These are phyloP conservation scores for Lachnellula willkommii DNA, from an alignment of 2,329 filamentous ascomycete species.

Conservation along the genomic window DNA sequence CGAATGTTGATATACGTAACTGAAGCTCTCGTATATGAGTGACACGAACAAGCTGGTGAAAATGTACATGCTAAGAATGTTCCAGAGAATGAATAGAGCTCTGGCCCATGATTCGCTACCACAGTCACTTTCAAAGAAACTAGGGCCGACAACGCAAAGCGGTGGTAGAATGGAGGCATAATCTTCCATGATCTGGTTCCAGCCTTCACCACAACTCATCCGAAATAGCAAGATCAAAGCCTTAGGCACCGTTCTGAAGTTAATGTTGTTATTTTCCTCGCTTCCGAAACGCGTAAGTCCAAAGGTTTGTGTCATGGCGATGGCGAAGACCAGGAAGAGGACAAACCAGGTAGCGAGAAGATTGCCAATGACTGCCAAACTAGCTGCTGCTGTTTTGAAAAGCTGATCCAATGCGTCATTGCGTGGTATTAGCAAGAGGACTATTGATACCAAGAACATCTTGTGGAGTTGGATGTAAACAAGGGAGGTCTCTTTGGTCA, in stretches of 20 bases:
- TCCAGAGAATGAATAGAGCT: constrained; percentile 90
- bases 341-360: constrained; percentile 95
- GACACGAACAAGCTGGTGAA: constrained; percentile 98
- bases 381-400: constrained; percentile 96
- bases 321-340: constrained; percentile 91
- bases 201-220: constrained; percentile 90
- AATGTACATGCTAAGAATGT: constrained; percentile 99
- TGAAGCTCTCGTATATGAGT: constrained; percentile 98
- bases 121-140: constrained; percentile 86
- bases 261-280: constrained; percentile 71
- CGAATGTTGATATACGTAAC: constrained; percentile 95
- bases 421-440: constrained; percentile 84
- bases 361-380: constrained; percentile 84
- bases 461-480: constrained; percentile 81
- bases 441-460: constrained; percentile 84
- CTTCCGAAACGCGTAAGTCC: constrained; percentile 83
- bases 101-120: constrained; percentile 86
- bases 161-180: constrained; percentile 76
- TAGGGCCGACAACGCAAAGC: constrained; percentile 65
- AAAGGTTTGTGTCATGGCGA: constrained; percentile 92
- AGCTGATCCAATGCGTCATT: constrained; percentile 97
- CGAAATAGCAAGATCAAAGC: constrained; percentile 89
- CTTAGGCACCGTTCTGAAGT: constrained; percentile 91
- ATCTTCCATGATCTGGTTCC: constrained; percentile 97
- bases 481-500: constrained; percentile 53